phyloP scores from a whole-genome alignment of 805 yeast species.

The Barnettozyma botsteinii region DNA sequence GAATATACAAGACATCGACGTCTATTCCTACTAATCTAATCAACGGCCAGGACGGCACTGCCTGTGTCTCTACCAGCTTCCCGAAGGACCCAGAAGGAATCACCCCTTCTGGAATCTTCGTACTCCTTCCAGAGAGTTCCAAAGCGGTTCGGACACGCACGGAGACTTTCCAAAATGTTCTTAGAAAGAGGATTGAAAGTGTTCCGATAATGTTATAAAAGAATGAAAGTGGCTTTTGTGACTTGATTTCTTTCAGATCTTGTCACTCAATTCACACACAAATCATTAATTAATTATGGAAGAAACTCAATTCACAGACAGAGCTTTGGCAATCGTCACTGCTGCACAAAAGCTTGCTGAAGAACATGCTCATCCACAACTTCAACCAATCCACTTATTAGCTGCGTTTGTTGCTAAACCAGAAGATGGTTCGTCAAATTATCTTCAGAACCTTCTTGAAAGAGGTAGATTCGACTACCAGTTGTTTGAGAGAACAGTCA shows the following conservation, averaged over 20 bases:
- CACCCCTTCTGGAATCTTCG: slow-evolving; percentile 1
- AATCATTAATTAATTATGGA: slow-evolving; percentile 29
- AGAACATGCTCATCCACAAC: slow-evolving; percentile 77
- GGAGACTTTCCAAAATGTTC: slow-evolving; percentile 7
- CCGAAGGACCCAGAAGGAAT: neutral
- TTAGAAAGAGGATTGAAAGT: too few species aligned
- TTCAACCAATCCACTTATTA: slow-evolving; percentile 81
- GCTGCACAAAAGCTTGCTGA: slow-evolving; percentile 77
- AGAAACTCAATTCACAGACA: slow-evolving; percentile 81
- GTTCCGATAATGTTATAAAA: neutral
- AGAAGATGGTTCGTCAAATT: slow-evolving; percentile 51
- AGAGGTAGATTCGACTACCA: slow-evolving; percentile 88
- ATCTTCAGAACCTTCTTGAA: slow-evolving; percentile 76
- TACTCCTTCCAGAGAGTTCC: slow-evolving; percentile 3
- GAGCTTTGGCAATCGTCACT: slow-evolving; percentile 78
- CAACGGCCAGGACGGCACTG: too few species aligned
- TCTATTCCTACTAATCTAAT: too few species aligned
- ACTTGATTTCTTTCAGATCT: neutral
- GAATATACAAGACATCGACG: too few species aligned
- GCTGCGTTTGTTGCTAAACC: slow-evolving; percentile 79
- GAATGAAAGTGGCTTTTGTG: neutral
- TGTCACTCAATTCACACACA: neutral
- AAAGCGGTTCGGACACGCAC: slow-evolving; percentile 1
- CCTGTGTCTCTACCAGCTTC: neutral
- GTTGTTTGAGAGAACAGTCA: slow-evolving; percentile 70